A percentile compares a stretch with the other conserved stretches of the same genome.
Evolutionary conservation across 495 filamentous ascomycete genomes (phyloP).

Genomic region (Tuber melanosporum): DNA sequence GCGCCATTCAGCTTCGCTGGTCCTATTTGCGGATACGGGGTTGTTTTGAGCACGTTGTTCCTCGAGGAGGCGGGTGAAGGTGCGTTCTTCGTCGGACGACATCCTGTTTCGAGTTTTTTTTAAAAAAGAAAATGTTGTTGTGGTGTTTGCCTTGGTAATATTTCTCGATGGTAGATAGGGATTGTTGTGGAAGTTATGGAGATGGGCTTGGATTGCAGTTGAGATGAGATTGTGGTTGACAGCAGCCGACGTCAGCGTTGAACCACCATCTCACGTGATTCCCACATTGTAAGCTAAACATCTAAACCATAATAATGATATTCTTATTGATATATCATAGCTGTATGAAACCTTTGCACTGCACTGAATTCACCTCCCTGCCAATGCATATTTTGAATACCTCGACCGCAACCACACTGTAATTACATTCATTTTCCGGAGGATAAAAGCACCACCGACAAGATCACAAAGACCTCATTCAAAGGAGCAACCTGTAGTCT

Average conservation of each 20-base stretch:
- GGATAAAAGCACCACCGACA: neutral
- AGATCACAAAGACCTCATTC: neutral
- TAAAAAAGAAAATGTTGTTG: neutral
- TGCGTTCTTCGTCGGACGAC: constrained; percentile 18
- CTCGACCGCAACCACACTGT: neutral
- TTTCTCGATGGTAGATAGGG: neutral
- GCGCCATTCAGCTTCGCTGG: constrained; percentile 19
- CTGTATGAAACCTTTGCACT: neutral
- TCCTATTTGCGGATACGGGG: neutral
- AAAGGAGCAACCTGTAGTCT: too few species aligned
- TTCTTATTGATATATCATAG: neutral
- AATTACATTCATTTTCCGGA: neutral
- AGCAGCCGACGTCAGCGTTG: constrained; percentile 8
- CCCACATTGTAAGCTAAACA: neutral
- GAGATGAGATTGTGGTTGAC: neutral
- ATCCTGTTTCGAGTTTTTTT: neutral
- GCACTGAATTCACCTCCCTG: neutral
- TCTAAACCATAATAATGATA: neutral
- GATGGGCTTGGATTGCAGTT: neutral
- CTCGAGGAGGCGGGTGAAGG: constrained; percentile 16
- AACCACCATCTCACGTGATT: neutral
- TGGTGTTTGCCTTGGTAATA: neutral
- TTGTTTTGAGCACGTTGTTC: constrained; percentile 18
- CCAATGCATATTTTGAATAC: neutral
- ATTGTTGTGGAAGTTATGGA: neutral